Base-by-base conservation (phyloP, 441 rosid genomes). In the Metrosideros polymorpha region DNA sequence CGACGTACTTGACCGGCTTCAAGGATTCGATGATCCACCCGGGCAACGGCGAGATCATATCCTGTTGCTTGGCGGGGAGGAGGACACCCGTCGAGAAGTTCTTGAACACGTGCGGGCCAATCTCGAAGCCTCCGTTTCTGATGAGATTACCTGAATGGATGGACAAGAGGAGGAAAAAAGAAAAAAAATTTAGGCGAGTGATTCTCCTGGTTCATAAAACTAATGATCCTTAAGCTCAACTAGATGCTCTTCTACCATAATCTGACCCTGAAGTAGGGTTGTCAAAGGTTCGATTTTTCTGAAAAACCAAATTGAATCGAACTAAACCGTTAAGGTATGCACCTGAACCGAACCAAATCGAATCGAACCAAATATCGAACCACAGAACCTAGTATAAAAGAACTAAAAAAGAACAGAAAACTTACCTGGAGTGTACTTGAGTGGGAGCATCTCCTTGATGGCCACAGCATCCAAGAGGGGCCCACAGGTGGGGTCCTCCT, bases 1-100 rank as follows among this genome's bases (percentile, higher is more conserved):
- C 96, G 12, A 93, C 86, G 90, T 88, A 92, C 85, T 93, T 94
- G 7, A 93, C 93, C 0, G 96, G 94, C 86, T 93, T 94, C n/a
- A 93, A 87, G 30, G 96, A 94, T 87, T 93, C 95, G 15, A 94
- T 52, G 85, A 94, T 92, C 96, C 96, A 94, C 22, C 96, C 94
- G 0, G 93, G 94, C 45, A 93, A 90, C 9, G 95, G 94, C 35
- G 95, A 92, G 82, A 91, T 88, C 14, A 85, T 27, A 86, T 93
- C 95, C 59, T 75, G 85, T 49, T 86, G 84, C 86, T 91, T 92
- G 14, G 94, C 90, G 7, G 94, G 96, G 27, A 93, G 87, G 43
- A 94, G 91, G 59, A 93, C 91, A 17, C 95, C 96, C 43, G 93
- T 92, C 0, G 96, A 92, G 87, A 87, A 92, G 88, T 93, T 92